These are phyloP conservation scores for Cardiospermum halicacabum DNA, from an alignment of 345 rosid species.

Conservation along the genomic window DNA sequence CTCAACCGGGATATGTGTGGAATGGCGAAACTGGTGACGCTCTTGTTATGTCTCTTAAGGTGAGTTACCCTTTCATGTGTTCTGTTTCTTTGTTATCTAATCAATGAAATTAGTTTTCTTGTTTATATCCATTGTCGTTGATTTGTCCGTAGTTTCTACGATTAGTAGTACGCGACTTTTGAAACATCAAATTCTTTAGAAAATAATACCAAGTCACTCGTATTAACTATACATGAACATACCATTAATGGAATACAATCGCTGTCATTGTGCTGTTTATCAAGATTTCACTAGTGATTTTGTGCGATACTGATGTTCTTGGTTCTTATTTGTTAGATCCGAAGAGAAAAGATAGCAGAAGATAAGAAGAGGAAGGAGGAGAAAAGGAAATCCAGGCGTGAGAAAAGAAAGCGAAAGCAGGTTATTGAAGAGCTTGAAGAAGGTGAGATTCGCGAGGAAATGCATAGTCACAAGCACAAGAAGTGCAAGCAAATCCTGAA, in stretches of 20 bases:
- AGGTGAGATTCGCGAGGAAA: background rate
- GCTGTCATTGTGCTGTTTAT: background rate
- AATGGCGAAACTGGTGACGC: slow-evolving; percentile 8
- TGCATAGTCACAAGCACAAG: background rate
- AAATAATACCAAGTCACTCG: too few relatives aligned
- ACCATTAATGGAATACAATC: too few relatives aligned
- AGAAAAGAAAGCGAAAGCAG: background rate
- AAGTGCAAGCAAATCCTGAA: slow-evolving; percentile 1
- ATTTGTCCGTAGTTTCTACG: too few relatives aligned
- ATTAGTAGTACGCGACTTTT: too few relatives aligned
- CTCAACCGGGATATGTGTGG: slow-evolving; percentile 8
- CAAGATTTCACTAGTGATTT: background rate
- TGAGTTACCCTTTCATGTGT: background rate
- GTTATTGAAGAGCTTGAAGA: background rate
- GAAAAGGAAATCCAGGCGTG: background rate
- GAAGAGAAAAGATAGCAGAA: background rate
- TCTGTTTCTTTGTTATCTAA: background rate
- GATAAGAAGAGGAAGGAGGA: slow-evolving; percentile 5
- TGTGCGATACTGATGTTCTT: background rate
- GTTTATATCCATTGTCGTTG: too few relatives aligned
- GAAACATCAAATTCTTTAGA: too few relatives aligned
- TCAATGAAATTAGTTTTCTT: too few relatives aligned
- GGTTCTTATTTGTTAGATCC: background rate
- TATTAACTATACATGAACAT: too few relatives aligned
- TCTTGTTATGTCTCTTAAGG: slow-evolving; percentile 5